phyloP scores from a whole-genome alignment of 2,329 filamentous ascomycete genomes.

The Xylaria sp. region DNA sequence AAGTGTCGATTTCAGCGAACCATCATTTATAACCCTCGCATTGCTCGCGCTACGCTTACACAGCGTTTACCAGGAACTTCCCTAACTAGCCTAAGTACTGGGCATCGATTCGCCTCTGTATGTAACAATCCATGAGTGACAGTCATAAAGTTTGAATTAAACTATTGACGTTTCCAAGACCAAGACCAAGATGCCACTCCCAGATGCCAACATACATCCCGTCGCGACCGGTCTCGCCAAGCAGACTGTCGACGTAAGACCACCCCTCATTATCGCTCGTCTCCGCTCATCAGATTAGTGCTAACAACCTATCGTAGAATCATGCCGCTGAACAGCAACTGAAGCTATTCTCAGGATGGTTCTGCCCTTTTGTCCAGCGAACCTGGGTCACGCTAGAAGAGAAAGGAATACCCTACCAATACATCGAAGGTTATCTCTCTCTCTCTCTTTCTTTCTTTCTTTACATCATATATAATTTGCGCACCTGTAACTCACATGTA shows the following conservation, averaged over 20 bases:
- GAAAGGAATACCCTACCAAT: slow-evolving; percentile 69
- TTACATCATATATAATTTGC: too few species aligned
- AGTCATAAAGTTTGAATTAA: background rate
- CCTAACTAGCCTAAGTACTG: background rate
- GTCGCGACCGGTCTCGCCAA: slow-evolving; percentile 47
- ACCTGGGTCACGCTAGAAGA: slow-evolving; percentile 68
- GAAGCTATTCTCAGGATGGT: slow-evolving; percentile 41
- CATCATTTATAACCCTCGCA: background rate
- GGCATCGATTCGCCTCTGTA: background rate
- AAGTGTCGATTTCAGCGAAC: background rate
- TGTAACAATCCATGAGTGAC: background rate
- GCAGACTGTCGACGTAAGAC: slow-evolving; percentile 43
- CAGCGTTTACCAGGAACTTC: background rate
- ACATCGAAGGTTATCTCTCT: slow-evolving; percentile 54
- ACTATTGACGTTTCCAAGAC: background rate
- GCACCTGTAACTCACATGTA: background rate
- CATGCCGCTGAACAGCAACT: slow-evolving; percentile 43
- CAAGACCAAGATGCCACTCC: slow-evolving; percentile 41
- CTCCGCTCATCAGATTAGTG: background rate
- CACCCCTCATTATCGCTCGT: background rate
- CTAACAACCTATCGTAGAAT: slow-evolving; percentile 37
- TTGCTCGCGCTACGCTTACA: background rate
- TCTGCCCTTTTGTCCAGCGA: slow-evolving; percentile 60
- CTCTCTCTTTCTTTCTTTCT: background rate
- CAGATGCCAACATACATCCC: slow-evolving; percentile 46